Percentiles rank a stretch among this genome's conserved stretches.
These are phyloP conservation scores for Penicillium lividum DNA, from an alignment of 495 filamentous ascomycete species.

Conservation along the genomic window DNA sequence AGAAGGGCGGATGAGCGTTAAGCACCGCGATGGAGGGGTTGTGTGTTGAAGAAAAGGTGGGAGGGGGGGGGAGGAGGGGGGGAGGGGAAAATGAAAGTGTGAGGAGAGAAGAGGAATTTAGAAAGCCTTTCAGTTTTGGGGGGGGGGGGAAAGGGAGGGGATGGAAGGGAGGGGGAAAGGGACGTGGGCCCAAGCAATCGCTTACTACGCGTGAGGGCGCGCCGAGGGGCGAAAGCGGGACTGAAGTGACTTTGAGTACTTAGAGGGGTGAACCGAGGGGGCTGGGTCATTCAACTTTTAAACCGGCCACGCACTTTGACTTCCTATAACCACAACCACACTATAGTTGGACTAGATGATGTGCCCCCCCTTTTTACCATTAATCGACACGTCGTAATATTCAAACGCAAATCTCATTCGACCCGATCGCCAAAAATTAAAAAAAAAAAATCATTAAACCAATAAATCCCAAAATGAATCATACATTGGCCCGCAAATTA, in stretches of 20 bases:
- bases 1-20: conserved; percentile 37
- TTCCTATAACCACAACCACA: conserved; percentile 21
- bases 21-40: conserved; percentile 21
- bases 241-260: background rate
- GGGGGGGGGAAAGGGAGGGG: conserved; percentile 27
- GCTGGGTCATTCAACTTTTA: conserved; percentile 21
- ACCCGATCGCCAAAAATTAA: conserved; percentile 22
- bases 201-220: conserved; percentile 27
- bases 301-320: conserved; percentile 31
- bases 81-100: conserved; percentile 37
- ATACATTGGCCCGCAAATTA: background rate
- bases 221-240: conserved; percentile 24
- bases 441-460: conserved; percentile 15
- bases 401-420: conserved; percentile 1
- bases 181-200: conserved; percentile 31
- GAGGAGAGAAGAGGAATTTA: conserved; percentile 36
- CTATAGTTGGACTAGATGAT: conserved; percentile 4
- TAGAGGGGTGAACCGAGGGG: conserved; percentile 7
- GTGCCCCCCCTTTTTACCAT: conserved; percentile 22
- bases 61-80: conserved; percentile 30
- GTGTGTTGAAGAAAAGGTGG: conserved; percentile 17
- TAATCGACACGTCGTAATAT: conserved; percentile 33
- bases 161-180: conserved; percentile 28
- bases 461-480: background rate
- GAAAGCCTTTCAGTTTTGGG: conserved; percentile 18